Conservation (phyloP, 1,139 yeast species). For the Yamadazyma atmosphaerica region DNA sequence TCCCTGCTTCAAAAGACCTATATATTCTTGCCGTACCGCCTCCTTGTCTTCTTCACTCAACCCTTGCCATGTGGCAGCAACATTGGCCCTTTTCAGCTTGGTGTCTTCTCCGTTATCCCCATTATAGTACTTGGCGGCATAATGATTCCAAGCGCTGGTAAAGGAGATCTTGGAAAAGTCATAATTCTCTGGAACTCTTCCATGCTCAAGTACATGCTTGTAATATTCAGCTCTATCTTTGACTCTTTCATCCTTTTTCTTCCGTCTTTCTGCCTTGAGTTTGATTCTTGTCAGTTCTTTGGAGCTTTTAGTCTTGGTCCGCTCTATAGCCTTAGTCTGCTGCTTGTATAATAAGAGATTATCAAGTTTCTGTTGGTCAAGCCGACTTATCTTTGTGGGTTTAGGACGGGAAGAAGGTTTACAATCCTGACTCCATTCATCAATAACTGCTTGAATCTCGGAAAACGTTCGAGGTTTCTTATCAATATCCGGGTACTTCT, state of each 20-base stretch:
- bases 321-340: constrained; percentile 19
- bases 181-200: constrained; percentile 11
- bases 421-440: constrained; percentile 24
- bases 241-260: constrained; percentile 4
- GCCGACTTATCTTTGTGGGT: constrained; percentile 19
- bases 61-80: constrained; percentile 25
- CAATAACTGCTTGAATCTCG: constrained; percentile 21
- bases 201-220: constrained; percentile 12
- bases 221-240: constrained; percentile 3
- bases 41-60: constrained; percentile 18
- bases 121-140: constrained; percentile 20
- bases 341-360: constrained; percentile 23
- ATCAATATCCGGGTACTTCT: constrained; percentile 13
- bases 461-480: constrained; percentile 5
- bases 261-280: not conserved
- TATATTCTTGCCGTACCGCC: constrained; percentile 22
- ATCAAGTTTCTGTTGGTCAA: constrained; percentile 18
- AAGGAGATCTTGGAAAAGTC: constrained; percentile 20
- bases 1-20: constrained; percentile 28
- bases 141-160: constrained; percentile 40
- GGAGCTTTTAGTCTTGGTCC: constrained; percentile 2
- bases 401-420: constrained; percentile 20
- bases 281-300: constrained; percentile 1
- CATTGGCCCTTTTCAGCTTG: constrained; percentile 5
- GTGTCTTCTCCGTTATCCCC: constrained; percentile 8